Percentiles rank a stretch among this genome's conserved stretches.
Conservation (phyloP, 129 eudicot genomes). For the Saussurea involucrata region DNA sequence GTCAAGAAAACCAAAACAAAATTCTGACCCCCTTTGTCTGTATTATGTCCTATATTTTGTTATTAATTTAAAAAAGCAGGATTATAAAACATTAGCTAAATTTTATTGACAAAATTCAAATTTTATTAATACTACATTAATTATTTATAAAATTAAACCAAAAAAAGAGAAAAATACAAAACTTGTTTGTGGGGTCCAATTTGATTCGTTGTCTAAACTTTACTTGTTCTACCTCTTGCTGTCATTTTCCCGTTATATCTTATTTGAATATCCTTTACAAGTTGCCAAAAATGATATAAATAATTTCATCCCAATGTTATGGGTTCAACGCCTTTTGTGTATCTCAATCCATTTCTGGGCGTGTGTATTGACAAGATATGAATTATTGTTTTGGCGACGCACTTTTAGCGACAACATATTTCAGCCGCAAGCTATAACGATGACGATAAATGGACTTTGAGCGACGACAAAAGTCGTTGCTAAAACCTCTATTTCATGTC, state of each 20-base stretch:
- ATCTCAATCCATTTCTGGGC: neutral
- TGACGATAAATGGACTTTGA: no score
- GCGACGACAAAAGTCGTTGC: no score
- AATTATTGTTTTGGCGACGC: no score
- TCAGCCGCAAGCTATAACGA: no score
- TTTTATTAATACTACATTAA: neutral
- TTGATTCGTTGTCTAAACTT: neutral
- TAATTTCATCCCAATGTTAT: neutral
- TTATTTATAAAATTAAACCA: neutral
- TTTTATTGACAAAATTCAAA: neutral
- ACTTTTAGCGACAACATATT: no score
- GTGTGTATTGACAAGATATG: no score
- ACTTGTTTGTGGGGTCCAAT: neutral
- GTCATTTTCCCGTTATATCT: neutral
- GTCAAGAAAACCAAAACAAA: no score
- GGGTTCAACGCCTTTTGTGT: neutral
- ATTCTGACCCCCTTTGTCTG: no score
- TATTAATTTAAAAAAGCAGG: neutral
- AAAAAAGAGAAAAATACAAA: neutral
- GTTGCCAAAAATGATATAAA: neutral
- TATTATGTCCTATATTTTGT: neutral
- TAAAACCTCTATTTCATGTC: no score
- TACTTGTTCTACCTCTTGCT: neutral
- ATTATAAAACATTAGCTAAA: neutral
- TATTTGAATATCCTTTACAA: neutral